These are phyloP conservation scores for Colletotrichum somersetense DNA, from an alignment of 2,329 filamentous ascomycete genomes.

Conservation along the genomic window DNA sequence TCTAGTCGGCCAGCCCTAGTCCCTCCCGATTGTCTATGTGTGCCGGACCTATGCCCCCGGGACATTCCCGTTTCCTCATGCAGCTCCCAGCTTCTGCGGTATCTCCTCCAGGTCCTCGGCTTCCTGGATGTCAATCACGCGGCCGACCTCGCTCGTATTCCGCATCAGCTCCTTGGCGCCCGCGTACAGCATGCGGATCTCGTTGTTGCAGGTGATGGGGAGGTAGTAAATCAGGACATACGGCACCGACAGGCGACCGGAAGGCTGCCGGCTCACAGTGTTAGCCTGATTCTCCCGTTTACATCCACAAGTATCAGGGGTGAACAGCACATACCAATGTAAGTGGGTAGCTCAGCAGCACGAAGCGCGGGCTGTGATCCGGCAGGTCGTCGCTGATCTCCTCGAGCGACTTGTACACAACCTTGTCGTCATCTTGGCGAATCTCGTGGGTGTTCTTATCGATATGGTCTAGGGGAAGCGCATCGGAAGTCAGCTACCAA, in stretches of 20 bases:
- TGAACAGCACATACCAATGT: conserved; percentile 74
- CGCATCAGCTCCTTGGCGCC: conserved; percentile 96
- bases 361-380: conserved; percentile 89
- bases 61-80: conserved; percentile 32
- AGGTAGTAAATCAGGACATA: conserved; percentile 97
- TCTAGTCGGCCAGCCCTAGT: conserved; percentile 6
- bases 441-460: conserved; percentile 93
- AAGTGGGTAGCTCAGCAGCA: conserved; percentile 91
- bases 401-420: conserved; percentile 83
- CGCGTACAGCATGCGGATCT: conserved; percentile 93
- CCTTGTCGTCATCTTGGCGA: conserved; percentile 80
- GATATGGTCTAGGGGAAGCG: conserved; percentile 78
- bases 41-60: background rate
- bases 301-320: background rate
- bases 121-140: conserved; percentile 85
- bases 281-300: background rate
- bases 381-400: conserved; percentile 90
- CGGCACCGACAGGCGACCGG: conserved; percentile 87
- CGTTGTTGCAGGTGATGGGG: conserved; percentile 88
- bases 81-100: conserved; percentile 69
- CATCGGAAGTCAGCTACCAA: background rate
- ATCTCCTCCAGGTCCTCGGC: conserved; percentile 87
- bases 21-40: conserved; percentile 14
- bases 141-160: conserved; percentile 90
- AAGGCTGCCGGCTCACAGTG: conserved; percentile 66